These are phyloP conservation scores for Aspergillus coremiiformis DNA, from an alignment of 495 filamentous ascomycete species.

Conservation along the genomic window DNA sequence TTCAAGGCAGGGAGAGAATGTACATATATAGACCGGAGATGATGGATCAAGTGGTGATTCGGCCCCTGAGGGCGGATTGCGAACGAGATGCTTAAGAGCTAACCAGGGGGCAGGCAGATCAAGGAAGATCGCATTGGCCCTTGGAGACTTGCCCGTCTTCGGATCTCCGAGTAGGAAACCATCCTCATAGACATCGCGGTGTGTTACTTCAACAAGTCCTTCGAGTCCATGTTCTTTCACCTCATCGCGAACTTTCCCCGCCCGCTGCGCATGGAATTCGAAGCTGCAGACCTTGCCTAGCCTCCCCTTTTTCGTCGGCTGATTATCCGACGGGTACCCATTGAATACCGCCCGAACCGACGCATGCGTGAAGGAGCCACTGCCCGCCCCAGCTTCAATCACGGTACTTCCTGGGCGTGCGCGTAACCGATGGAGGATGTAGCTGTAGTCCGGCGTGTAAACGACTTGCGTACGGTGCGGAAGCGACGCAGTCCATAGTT, in stretches of 20 bases:
- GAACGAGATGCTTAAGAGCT: slow-evolving; percentile 75
- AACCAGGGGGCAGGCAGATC: slow-evolving; percentile 92
- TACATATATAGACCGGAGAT: slow-evolving; percentile 67
- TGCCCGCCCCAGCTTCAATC: slow-evolving; percentile 92
- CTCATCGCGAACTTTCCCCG: slow-evolving; percentile 63
- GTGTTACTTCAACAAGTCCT: slow-evolving; percentile 67
- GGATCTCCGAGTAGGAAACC: slow-evolving; percentile 60
- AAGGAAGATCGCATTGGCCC: slow-evolving; percentile 78
- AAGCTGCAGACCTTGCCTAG: slow-evolving; percentile 83
- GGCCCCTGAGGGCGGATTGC: slow-evolving; percentile 37
- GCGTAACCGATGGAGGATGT: slow-evolving; percentile 79
- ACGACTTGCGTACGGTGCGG: slow-evolving; percentile 96
- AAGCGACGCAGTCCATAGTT: slow-evolving; percentile 83
- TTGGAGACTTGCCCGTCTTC: slow-evolving; percentile 46
- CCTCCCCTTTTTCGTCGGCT: slow-evolving; percentile 19
- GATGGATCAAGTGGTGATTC: slow-evolving; percentile 63
- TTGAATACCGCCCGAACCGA: slow-evolving; percentile 81
- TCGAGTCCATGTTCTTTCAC: slow-evolving; percentile 66
- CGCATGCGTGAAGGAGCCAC: slow-evolving; percentile 92
- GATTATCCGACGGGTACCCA: slow-evolving; percentile 50
- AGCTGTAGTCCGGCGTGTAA: slow-evolving; percentile 96
- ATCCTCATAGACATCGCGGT: slow-evolving; percentile 84
- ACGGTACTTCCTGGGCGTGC: slow-evolving; percentile 71
- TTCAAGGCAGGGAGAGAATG: slow-evolving; percentile 94
- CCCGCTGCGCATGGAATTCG: slow-evolving; percentile 81